These are phyloP conservation scores for Gynostemma pentaphyllum DNA, from an alignment of 306 rosid genomes.

Conservation along the genomic window DNA sequence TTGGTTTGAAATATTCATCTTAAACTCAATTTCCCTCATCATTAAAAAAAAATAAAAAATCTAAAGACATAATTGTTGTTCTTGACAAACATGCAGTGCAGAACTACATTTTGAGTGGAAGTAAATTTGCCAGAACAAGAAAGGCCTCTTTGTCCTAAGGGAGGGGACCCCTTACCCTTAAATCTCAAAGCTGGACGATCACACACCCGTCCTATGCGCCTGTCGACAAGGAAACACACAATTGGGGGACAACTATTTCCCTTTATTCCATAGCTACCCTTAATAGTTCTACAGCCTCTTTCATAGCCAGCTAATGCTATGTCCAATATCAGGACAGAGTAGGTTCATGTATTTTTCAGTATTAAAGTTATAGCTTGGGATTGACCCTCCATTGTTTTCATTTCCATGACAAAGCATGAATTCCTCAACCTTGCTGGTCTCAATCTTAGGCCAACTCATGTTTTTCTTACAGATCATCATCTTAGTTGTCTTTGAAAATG, in stretches of 20 bases:
- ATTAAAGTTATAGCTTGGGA: not conserved
- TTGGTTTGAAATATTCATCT: too few species aligned
- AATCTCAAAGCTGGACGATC: not conserved
- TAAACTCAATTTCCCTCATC: too few species aligned
- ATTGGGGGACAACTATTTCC: not conserved
- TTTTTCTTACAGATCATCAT: not conserved
- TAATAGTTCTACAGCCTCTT: not conserved
- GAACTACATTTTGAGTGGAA: too few species aligned
- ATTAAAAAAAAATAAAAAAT: too few species aligned
- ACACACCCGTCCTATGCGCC: not conserved
- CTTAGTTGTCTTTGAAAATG: constrained; percentile 2
- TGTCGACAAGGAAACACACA: not conserved
- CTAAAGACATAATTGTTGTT: too few species aligned
- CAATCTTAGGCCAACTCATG: too few species aligned
- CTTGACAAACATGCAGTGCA: too few species aligned
- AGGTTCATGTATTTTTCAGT: not conserved
- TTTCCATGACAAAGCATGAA: not conserved
- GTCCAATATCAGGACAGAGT: not conserved
- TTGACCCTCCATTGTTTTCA: not conserved
- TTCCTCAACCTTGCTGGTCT: not conserved
- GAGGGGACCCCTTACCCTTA: constrained; percentile 4
- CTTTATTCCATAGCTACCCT: not conserved
- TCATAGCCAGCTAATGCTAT: constrained; percentile 1
- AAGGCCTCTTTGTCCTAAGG: not conserved
- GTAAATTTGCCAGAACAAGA: too few species aligned